Conservation (phyloP, 345 rosid genomes). For the Crucihimalaya himalaica region DNA sequence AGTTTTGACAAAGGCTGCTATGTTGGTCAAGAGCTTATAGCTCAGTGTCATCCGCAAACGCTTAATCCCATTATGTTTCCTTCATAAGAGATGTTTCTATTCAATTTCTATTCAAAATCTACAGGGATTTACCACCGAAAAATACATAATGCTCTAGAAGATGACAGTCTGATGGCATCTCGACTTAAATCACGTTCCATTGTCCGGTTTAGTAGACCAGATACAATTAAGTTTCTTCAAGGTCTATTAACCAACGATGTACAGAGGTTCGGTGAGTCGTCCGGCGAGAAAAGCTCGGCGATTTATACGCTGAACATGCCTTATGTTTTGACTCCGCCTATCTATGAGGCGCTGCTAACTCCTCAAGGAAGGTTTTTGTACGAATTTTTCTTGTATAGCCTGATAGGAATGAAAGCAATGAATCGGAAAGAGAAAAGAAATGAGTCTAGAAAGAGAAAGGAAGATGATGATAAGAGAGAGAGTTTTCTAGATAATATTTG, state of each 20-base stretch:
- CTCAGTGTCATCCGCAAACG: no score
- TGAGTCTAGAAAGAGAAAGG: no score
- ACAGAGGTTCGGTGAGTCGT: conserved; percentile 50
- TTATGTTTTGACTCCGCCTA: conserved; percentile 51
- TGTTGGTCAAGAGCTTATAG: no score
- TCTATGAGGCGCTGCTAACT: conserved; percentile 79
- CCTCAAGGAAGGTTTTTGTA: conserved; percentile 87
- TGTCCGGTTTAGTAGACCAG: conserved; percentile 84
- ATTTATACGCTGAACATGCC: conserved; percentile 61
- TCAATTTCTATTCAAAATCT: conserved; percentile 24
- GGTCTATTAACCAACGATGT: conserved; percentile 86
- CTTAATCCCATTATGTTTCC: no score
- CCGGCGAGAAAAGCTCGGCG: conserved; percentile 45
- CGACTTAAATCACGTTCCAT: conserved; percentile 71
- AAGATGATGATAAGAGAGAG: no score
- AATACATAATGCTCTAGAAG: conserved; percentile 39
- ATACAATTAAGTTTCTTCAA: conserved; percentile 84
- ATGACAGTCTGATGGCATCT: conserved; percentile 58
- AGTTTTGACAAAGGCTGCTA: no score
- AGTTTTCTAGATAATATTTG: no score
- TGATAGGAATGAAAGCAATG: conserved; percentile 45
- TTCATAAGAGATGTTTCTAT: conserved; percentile 25
- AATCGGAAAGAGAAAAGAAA: no score
- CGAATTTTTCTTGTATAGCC: conserved; percentile 76
- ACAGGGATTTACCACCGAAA: conserved; percentile 19